These are phyloP conservation scores for Gonapodya sp. DNA, from an alignment of 192 early-diverging fungal genomes.

Conservation along the genomic window DNA sequence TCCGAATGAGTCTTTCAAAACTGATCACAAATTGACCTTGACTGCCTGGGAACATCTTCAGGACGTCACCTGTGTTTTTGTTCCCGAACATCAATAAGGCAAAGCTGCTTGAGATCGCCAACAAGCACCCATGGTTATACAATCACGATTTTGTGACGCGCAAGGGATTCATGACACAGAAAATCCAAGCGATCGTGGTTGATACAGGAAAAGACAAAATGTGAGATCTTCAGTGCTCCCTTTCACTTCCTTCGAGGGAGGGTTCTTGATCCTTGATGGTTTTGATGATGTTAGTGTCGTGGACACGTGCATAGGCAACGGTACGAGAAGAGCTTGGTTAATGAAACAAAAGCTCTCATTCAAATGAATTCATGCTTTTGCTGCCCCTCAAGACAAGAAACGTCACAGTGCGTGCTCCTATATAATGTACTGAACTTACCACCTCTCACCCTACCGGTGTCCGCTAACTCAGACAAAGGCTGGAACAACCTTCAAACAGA, in stretches of 20 bases:
- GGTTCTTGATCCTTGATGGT: background rate
- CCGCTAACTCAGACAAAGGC: background rate
- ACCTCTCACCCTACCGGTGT: background rate
- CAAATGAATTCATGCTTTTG: background rate
- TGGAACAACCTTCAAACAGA: background rate
- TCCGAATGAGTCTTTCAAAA: background rate
- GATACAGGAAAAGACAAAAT: background rate
- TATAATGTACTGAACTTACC: background rate
- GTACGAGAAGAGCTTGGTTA: no score
- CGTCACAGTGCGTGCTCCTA: background rate
- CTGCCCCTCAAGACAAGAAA: background rate
- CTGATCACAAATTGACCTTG: background rate
- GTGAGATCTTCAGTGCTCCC: no score
- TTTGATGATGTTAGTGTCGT: background rate
- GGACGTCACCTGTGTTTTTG: background rate
- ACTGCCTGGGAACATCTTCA: no score
- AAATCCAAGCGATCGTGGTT: background rate
- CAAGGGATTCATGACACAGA: background rate
- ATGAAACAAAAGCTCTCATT: background rate
- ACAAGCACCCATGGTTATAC: background rate
- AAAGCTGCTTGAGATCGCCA: background rate
- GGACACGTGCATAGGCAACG: conserved; percentile 11
- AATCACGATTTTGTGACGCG: background rate
- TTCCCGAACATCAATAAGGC: background rate
- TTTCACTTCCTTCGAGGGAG: background rate